phyloP scores from a whole-genome alignment of 805 yeast species.

The Monosporozyma aerobia region DNA sequence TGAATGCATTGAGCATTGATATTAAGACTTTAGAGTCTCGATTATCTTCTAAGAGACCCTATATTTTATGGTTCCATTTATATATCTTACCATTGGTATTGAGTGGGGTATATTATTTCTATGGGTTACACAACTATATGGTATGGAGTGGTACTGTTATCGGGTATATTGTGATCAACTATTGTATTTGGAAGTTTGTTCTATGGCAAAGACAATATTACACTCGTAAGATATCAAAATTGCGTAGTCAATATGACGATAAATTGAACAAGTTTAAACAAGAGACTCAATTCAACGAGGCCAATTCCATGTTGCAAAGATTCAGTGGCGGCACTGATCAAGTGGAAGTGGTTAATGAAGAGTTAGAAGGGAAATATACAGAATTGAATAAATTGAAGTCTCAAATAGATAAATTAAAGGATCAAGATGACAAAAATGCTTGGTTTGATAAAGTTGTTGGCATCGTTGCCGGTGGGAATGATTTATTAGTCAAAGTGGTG shows the following conservation, averaged over 20 bases:
- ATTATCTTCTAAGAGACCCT: neutral
- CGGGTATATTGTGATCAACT: neutral
- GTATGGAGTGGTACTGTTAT: neutral
- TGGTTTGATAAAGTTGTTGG: conserved; percentile 30
- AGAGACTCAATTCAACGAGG: conserved; percentile 64
- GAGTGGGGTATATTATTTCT: neutral
- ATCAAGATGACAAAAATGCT: conserved; percentile 22
- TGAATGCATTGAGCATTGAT: neutral
- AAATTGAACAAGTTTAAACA: conserved; percentile 61
- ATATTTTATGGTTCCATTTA: neutral
- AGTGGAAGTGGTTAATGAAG: conserved; percentile 36
- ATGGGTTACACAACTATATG: neutral
- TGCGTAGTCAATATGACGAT: conserved; percentile 24
- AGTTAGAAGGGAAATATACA: conserved; percentile 32
- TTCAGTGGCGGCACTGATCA: conserved; percentile 46
- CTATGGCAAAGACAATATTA: neutral
- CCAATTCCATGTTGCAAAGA: conserved; percentile 62
- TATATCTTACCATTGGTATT: neutral
- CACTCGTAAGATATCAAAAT: neutral
- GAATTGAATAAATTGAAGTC: conserved; percentile 32
- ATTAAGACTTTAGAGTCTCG: neutral
- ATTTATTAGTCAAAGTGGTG: conserved; percentile 8
- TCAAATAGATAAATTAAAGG: conserved; percentile 17
- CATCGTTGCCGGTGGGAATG: conserved; percentile 25
- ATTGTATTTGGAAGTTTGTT: neutral